phyloP scores from a whole-genome alignment of 2,329 filamentous ascomycete genomes.

The Myrmaecium sp. region DNA sequence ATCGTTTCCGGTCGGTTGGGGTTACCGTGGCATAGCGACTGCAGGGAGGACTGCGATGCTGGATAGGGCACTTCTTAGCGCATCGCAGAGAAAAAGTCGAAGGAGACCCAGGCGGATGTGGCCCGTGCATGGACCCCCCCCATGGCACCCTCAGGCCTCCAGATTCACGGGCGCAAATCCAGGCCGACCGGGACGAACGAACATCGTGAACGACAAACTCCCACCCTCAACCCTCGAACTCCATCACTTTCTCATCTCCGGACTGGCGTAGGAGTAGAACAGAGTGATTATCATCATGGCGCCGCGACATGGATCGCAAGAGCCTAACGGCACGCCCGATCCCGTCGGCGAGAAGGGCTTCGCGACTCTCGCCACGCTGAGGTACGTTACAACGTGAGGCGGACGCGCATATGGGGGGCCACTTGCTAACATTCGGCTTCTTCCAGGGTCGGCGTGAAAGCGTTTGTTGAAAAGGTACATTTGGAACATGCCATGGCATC shows the following conservation, averaged over 20 bases:
- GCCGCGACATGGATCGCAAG: slow-evolving; percentile 36
- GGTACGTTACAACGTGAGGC: slow-evolving; percentile 33
- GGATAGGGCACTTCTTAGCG: background rate
- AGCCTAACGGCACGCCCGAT: slow-evolving; percentile 37
- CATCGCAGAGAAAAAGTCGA: too few relatives aligned
- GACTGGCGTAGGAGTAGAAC: too few relatives aligned
- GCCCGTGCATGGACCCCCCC: too few relatives aligned
- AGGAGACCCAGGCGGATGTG: too few relatives aligned
- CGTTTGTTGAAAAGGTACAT: slow-evolving; percentile 50
- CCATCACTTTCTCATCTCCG: slow-evolving; percentile 8
- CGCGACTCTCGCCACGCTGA: slow-evolving; percentile 70
- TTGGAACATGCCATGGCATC: slow-evolving; percentile 8
- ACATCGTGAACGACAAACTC: slow-evolving; percentile 6
- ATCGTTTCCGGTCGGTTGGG: slow-evolving; percentile 12
- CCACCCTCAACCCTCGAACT: slow-evolving; percentile 10
- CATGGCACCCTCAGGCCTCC: too few relatives aligned
- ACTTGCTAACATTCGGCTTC: slow-evolving; percentile 6
- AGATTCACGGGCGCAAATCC: too few relatives aligned
- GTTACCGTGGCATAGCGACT: slow-evolving; percentile 1
- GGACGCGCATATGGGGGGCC: background rate
- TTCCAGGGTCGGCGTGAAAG: slow-evolving; percentile 46
- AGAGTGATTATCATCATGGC: slow-evolving; percentile 27
- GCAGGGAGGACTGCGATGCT: slow-evolving; percentile 8
- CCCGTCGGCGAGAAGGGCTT: slow-evolving; percentile 59
- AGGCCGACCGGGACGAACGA: too few relatives aligned